Evolutionary conservation across 169 alveolate species (phyloP), one percentile per base, ranked within the genome.

Genomic region (Besnoitia besnoiti): DNA sequence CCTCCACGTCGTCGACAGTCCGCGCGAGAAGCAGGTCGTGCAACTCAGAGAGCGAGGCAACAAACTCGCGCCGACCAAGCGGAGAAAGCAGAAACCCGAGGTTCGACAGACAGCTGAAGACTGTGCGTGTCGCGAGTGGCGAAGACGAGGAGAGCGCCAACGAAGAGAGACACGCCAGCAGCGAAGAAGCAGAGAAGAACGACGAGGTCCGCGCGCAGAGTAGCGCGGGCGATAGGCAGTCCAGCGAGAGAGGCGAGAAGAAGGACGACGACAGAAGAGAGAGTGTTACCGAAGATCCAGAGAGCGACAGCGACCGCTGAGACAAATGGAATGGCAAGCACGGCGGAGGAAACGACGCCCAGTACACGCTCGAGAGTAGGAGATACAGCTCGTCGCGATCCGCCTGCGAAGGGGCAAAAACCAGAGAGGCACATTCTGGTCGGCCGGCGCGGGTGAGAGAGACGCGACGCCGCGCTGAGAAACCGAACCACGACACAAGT

Each of bases 311-410:
- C 12, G 67, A 21, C 24, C 67, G 12, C 27, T 55, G 67, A 16
- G 67, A 55, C 4, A 55, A n/a, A n/a, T 67, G 80, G 24, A 33
- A 35, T 10, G 3, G 10, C 44, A 67, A 16, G n/a, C 80, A 67
- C 24, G 80, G 80, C 2, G 80, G 80, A 19, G 80, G 80, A n/a
- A 67, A 67, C 46, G 80, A 2, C n/a, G 80, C 80, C 80, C 80
- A 67, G 46, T 35, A 35, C 42, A 67, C 39, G 46, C 47, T 16
- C 80, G 42, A 21, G 24, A 67, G 80, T 21, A 67, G 80, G 46
- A 67, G 80, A 5, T 67, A n/a, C 47, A 67, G 80, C 44, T 67
- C 47, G 80, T 30, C 47, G 14, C 47, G 14, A n/a, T 67, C 47
- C 12, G 42, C 47, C 80, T 67, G 80, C 76, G 33, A 24, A n/a